Percentiles rank a stretch among this genome's conserved stretches.
These are phyloP conservation scores for Metschnikowia kofuensis DNA, from an alignment of 805 yeast species.

Conservation along the genomic window DNA sequence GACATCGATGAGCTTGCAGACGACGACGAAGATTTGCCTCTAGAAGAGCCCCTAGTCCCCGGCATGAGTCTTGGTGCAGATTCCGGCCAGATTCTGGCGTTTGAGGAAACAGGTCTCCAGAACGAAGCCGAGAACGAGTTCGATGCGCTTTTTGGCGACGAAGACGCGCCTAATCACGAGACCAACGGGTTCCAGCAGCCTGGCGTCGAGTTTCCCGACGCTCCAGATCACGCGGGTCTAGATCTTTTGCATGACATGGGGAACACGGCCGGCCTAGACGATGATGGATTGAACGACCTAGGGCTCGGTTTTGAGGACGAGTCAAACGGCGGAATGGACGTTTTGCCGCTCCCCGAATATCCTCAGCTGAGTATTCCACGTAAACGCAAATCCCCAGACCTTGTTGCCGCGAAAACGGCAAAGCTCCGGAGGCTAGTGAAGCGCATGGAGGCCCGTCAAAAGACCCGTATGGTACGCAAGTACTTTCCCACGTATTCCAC, in stretches of 20 bases:
- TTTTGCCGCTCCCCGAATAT: neutral
- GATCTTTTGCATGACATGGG: slow-evolving; percentile 15
- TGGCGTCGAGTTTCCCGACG: neutral
- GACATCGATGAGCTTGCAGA: slow-evolving; percentile 95
- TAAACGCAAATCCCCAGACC: slow-evolving; percentile 16
- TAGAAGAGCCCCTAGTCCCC: slow-evolving; percentile 9
- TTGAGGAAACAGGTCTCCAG: slow-evolving; percentile 24
- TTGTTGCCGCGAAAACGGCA: slow-evolving; percentile 24
- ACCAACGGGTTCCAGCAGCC: slow-evolving; percentile 12
- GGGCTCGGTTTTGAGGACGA: slow-evolving; percentile 22
- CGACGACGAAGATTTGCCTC: slow-evolving; percentile 49
- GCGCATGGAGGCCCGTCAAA: slow-evolving; percentile 27
- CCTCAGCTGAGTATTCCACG: neutral
- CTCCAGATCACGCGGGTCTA: slow-evolving; percentile 11
- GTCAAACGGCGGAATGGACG: slow-evolving; percentile 12
- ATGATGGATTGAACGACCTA: slow-evolving; percentile 19
- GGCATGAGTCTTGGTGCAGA: slow-evolving; percentile 1
- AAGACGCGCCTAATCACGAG: slow-evolving; percentile 16
- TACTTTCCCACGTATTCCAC: slow-evolving; percentile 64
- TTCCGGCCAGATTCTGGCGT: slow-evolving; percentile 2
- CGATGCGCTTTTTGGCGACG: slow-evolving; percentile 39
- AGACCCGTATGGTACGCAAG: slow-evolving; percentile 33
- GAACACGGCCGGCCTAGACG: slow-evolving; percentile 16
- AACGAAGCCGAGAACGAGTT: slow-evolving; percentile 37
- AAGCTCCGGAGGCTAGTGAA: slow-evolving; percentile 28